A percentile compares a stretch with the other conserved stretches of the same genome.
Evolutionary conservation across 495 filamentous ascomycete genomes (phyloP).

Genomic region (Penicillium paxilli): DNA sequence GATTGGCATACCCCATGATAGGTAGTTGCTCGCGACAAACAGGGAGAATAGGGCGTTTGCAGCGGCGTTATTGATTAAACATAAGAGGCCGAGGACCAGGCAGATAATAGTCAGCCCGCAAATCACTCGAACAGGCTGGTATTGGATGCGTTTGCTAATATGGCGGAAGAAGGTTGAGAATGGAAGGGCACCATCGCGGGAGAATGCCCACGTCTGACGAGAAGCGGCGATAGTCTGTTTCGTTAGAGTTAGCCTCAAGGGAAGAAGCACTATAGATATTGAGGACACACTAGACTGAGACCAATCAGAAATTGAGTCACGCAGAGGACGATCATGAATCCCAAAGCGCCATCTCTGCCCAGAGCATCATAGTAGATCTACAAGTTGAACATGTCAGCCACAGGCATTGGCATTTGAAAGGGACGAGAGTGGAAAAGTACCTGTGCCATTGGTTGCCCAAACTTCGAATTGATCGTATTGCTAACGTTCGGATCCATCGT

Average conservation of each 20-base stretch:
- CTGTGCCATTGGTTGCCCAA: conserved; percentile 50
- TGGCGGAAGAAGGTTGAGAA: conserved; percentile 62
- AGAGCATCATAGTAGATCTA: conserved; percentile 46
- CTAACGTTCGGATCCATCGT: conserved; percentile 38
- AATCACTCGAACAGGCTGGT: conserved; percentile 60
- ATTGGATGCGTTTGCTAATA: conserved; percentile 55
- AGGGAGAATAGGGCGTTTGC: conserved; percentile 62
- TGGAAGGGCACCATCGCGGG: conserved; percentile 58
- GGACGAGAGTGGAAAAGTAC: conserved; percentile 8
- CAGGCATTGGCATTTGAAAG: background rate
- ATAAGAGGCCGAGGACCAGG: conserved; percentile 58
- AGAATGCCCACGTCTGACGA: conserved; percentile 62
- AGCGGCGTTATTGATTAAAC: conserved; percentile 57
- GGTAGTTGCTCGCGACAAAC: conserved; percentile 59
- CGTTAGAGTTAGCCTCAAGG: background rate
- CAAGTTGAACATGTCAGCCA: background rate
- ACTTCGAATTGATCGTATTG: conserved; percentile 24
- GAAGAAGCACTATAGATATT: background rate
- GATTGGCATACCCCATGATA: conserved; percentile 64
- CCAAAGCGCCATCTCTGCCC: conserved; percentile 41
- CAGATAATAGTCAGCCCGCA: conserved; percentile 58
- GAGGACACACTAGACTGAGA: conserved; percentile 31
- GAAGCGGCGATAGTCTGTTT: conserved; percentile 51
- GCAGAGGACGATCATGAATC: conserved; percentile 44
- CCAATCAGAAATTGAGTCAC: conserved; percentile 45